Base-by-base conservation (phyloP, 106 monocot species). In the Xerophyta viscosa region DNA sequence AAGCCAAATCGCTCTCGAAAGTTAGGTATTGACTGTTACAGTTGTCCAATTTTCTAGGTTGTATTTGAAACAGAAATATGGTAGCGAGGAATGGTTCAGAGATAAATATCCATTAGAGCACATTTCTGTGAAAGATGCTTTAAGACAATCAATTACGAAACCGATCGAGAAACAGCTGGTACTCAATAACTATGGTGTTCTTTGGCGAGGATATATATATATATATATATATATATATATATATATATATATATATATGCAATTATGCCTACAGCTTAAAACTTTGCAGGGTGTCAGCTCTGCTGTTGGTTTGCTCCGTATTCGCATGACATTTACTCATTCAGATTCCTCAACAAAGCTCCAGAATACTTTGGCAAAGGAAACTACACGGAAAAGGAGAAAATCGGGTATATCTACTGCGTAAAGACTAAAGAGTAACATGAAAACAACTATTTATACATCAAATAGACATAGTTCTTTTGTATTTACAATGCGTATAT, bases 41-140 rank as follows among this genome's bases (percentile, higher is more conserved):
- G 14, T 46, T 4, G 60, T 6, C 8, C 20, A 54, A 31, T 45
- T 70, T 50, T 66, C 19, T 60, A 92, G 92, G 76, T 68, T 80
- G 50, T 74, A 83, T 64, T 42, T 92, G 55, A 92, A 83, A 63
- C 57, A 52, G 25, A 87, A 74, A 37, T 83, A 87, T 71, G 71
- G 27, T 41, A 47, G 51, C 49, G 82, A 79, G 62, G 52, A 66
- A 36, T 87, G 87, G 83, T 80, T 74, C 51, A 66, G 58, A 27
- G 73, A 71, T 30, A 78, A 70, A 39, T 22, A 59, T 53, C 56
- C 39, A 22, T 57, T 19, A 8, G 64, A 83, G 21, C 68, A 66
- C 13, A 71, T 87, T 30, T 69, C 92, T 27, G 70, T 92, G 48
- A 92, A 92, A 65, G 92, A 92, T 65, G 76, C 87, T 10, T 64